A percentile compares a stretch with the other conserved stretches of the same genome.
phyloP scores from a whole-genome alignment of 1,139 yeast genomes.

The Zygosaccharomyces pseudobailii region DNA sequence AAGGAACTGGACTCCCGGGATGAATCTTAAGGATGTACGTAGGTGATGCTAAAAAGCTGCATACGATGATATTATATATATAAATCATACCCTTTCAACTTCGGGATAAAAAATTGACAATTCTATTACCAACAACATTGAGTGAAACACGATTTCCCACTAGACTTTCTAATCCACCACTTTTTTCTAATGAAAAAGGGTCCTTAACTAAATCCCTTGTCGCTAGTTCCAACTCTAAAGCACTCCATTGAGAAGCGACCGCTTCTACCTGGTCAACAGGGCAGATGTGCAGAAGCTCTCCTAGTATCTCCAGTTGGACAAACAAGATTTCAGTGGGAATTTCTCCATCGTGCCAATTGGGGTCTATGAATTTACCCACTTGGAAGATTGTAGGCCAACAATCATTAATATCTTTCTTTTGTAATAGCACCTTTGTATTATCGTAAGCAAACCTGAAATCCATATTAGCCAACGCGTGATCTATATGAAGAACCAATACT shows the following conservation, averaged over 20 bases:
- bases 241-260: conserved; percentile 43
- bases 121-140: conserved; percentile 8
- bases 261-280: conserved; percentile 40
- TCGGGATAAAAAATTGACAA: conserved; percentile 9
- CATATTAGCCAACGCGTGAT: conserved; percentile 49
- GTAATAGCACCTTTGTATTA: conserved; percentile 36
- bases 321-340: conserved; percentile 34
- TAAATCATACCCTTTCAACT: background rate
- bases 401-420: conserved; percentile 28
- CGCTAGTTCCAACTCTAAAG: conserved; percentile 35
- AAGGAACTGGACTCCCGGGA: background rate
- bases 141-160: conserved; percentile 2
- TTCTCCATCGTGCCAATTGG: conserved; percentile 42
- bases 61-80: background rate
- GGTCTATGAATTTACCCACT: conserved; percentile 43
- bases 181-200: conserved; percentile 19
- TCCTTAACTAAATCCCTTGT: conserved; percentile 29
- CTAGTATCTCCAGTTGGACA: conserved; percentile 47
- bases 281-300: conserved; percentile 42
- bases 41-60: background rate
- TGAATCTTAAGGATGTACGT: background rate
- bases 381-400: conserved; percentile 61
- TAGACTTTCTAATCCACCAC: background rate
- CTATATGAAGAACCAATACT: conserved; percentile 50
- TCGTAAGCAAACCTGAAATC: conserved; percentile 53